Evolutionary conservation across 495 filamentous ascomycete species (phyloP).

Genomic region (Niebla homalea): DNA sequence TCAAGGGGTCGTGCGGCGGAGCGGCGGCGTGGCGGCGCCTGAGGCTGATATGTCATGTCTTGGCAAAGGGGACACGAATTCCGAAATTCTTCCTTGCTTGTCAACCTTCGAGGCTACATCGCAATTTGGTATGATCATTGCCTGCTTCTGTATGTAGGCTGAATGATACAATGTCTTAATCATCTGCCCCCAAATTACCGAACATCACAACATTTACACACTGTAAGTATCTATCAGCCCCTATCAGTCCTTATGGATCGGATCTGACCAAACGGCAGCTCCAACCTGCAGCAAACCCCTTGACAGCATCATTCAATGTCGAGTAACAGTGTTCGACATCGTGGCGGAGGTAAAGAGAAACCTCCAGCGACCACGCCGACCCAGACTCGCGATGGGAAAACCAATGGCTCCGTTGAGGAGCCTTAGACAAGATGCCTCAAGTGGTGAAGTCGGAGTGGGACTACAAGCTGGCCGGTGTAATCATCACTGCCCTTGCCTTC

Average conservation of each 20-base stretch:
- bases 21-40: too few relatives aligned
- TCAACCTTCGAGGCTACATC: too few relatives aligned
- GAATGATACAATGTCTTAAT: too few relatives aligned
- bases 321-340: slow-evolving; percentile 36
- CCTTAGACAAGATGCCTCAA: slow-evolving; percentile 7
- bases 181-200: not conserved
- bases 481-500: slow-evolving; percentile 78
- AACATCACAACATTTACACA: not conserved
- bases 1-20: too few relatives aligned
- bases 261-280: too few relatives aligned
- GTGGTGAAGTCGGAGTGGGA: slow-evolving; percentile 49
- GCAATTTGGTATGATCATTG: too few relatives aligned
- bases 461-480: slow-evolving; percentile 64
- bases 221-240: too few relatives aligned
- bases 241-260: too few relatives aligned
- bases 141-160: too few relatives aligned
- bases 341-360: slow-evolving; percentile 31
- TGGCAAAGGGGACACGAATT: too few relatives aligned
- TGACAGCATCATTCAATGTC: slow-evolving; percentile 10
- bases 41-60: too few relatives aligned
- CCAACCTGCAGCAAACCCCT: not conserved
- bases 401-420: slow-evolving; percentile 13
- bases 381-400: slow-evolving; percentile 15
- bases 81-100: too few relatives aligned
- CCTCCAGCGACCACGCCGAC: slow-evolving; percentile 23